Evolutionary conservation across 305 asterid species (phyloP).

Genomic region (Solanum hybrid): DNA sequence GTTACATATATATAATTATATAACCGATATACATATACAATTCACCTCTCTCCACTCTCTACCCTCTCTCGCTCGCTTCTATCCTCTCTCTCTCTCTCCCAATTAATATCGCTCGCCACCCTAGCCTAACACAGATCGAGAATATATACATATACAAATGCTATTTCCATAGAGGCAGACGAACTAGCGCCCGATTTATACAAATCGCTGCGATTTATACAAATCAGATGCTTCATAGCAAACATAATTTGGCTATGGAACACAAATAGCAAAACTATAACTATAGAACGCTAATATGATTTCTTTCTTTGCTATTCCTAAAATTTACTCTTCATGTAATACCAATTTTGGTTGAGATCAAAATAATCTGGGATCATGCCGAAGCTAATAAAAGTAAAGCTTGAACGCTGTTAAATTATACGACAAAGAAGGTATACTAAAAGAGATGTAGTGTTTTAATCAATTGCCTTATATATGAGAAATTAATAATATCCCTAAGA

Average conservation of each 20-base stretch:
- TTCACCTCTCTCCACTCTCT: not conserved
- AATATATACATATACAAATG: too few species aligned
- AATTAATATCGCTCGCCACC: not conserved
- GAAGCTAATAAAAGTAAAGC: not conserved
- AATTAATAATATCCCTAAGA: not conserved
- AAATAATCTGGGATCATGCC: not conserved
- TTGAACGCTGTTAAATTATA: not conserved
- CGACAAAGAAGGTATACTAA: not conserved
- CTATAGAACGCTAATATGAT: too few species aligned
- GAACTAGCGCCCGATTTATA: not conserved
- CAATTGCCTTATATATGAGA: not conserved
- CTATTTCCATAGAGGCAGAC: not conserved
- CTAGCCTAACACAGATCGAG: not conserved
- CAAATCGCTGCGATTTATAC: too few species aligned
- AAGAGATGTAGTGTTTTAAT: not conserved
- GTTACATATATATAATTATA: too few species aligned
- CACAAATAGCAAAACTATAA: rapidly evolving
- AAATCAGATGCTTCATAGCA: not conserved
- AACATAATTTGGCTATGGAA: too few species aligned
- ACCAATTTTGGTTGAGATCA: not conserved
- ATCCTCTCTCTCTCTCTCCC: not conserved
- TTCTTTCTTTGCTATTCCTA: too few species aligned
- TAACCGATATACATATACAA: not conserved
- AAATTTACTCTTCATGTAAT: not conserved
- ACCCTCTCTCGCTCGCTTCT: not conserved